Conservation (phyloP, 257 asterid genomes). For the Scutellaria minor region DNA sequence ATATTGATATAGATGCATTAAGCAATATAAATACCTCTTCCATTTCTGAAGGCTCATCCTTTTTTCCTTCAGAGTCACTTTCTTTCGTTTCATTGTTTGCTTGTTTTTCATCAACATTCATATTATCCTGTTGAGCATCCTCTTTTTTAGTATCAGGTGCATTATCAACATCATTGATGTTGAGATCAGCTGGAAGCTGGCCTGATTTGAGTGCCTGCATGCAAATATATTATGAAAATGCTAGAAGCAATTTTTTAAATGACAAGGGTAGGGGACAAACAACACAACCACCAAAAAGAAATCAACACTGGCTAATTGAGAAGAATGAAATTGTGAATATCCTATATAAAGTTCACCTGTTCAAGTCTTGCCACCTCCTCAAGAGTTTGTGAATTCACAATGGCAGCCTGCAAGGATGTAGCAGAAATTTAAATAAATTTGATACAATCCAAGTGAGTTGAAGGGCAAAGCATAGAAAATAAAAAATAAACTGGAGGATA, state of each 20-base stretch:
- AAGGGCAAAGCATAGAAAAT: constrained; percentile 10
- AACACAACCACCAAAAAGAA: constrained; percentile 20
- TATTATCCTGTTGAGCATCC: constrained; percentile 55
- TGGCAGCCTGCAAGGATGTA: constrained; percentile 84
- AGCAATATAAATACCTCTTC: constrained; percentile 62
- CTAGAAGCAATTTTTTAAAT: not conserved
- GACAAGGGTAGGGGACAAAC: constrained; percentile 15
- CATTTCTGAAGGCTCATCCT: constrained; percentile 74
- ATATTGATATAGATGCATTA: not conserved
- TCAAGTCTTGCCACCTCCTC: constrained; percentile 99
- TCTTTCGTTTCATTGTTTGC: constrained; percentile 45
- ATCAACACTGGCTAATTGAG: constrained; percentile 2
- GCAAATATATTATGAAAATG: constrained; percentile 15
- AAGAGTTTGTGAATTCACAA: constrained; percentile 91
- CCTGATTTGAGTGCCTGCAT: constrained; percentile 92
- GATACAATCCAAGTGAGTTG: constrained; percentile 5
- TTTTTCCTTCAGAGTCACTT: constrained; percentile 51
- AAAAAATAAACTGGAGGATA: not conserved
- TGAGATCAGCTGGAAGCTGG: constrained; percentile 90
- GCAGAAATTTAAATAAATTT: constrained; percentile 22
- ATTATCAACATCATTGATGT: constrained; percentile 48
- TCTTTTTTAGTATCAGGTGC: constrained; percentile 50
- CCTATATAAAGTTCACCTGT: constrained; percentile 57
- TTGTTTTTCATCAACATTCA: constrained; percentile 61
- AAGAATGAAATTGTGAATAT: constrained; percentile 16